Evolutionary conservation across 441 rosid genomes (phyloP), one percentile per base, ranked within the genome.

Genomic region (Adansonia madagascariensis): DNA sequence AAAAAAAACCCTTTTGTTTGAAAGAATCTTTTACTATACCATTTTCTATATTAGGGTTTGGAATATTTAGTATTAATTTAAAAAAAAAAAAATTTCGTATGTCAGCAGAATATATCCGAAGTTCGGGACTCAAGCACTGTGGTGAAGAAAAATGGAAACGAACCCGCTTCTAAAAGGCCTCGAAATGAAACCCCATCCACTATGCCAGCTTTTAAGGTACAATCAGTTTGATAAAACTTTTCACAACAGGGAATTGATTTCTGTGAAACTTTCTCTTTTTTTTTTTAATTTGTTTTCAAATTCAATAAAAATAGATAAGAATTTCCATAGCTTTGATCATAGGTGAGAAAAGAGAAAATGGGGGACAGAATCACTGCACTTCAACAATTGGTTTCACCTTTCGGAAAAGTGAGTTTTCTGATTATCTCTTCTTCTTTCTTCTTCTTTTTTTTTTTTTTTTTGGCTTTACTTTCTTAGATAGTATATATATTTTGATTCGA

Each of bases 351-450:
- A 89, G 98, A 92, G 93, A 96, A 96, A 91, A 94, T 94, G 98
- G 98, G 98, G 88, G 99, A 96, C 98, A 94, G 98, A 94, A 96
- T 96, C 94, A 95, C 99, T 87, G 96, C 98, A 80, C 98, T 96
- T 74, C 99, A 96, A 90, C 99, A 96, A 91, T 91, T 96, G 91
- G 99, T 96, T 86, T 91, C 99, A 71, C 99, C 99, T 94, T 96
- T 94, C 79, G 99, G 99, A 92, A 96, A 96, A 97, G 99, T 91
- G 85, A 80, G 84, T 71, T 71, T 79, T 75, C 59, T 68, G 56
- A 4, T 81, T 4, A 3, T 62, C 41, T 82, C 35, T 31, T 31
- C 35, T 31, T 31, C 35, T 31, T 31, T 31, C 35, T 31, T 31
- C 35, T 31, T 31, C 35, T 3, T 31, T 3, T 31, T 31, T 31